Conservation (phyloP, 257 asterid genomes). For the Solanum sparsipilum region DNA sequence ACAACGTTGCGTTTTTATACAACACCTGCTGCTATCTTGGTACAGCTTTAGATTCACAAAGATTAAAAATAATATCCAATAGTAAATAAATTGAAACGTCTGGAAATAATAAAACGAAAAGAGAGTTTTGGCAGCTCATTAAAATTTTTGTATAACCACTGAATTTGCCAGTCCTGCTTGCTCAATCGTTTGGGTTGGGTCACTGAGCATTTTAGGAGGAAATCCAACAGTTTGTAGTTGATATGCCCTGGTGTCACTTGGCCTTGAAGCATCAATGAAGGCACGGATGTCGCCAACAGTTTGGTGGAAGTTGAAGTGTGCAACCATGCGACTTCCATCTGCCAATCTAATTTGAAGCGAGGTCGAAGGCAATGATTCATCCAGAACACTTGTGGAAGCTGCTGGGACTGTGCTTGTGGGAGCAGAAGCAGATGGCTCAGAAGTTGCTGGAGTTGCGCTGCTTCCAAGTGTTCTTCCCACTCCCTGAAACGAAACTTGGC, state of each 20-base stretch:
- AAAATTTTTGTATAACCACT: constrained; percentile 70
- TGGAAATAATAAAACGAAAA: background rate
- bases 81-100: background rate
- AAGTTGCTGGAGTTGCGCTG: constrained; percentile 29
- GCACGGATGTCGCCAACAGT: constrained; percentile 57
- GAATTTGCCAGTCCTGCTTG: constrained; percentile 83
- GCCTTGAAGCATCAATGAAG: constrained; percentile 79
- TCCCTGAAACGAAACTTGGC: constrained; percentile 53
- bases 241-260: constrained; percentile 44
- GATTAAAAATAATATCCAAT: background rate
- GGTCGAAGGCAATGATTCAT: constrained; percentile 64
- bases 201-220: constrained; percentile 72
- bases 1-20: background rate
- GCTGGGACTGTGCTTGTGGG: constrained; percentile 40
- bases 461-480: constrained; percentile 86
- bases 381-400: constrained; percentile 52
- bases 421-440: constrained; percentile 22
- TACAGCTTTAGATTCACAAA: background rate
- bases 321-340: constrained; percentile 95
- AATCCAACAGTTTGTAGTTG: constrained; percentile 81
- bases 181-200: constrained; percentile 72
- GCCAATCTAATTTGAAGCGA: constrained; percentile 86
- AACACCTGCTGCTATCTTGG: background rate
- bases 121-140: background rate
- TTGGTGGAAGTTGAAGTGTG: constrained; percentile 78